A percentile compares a stretch with the other conserved stretches of the same genome.
Evolutionary conservation across 148 eudicot genomes (phyloP).

Genomic region (Arbutus unedo): DNA sequence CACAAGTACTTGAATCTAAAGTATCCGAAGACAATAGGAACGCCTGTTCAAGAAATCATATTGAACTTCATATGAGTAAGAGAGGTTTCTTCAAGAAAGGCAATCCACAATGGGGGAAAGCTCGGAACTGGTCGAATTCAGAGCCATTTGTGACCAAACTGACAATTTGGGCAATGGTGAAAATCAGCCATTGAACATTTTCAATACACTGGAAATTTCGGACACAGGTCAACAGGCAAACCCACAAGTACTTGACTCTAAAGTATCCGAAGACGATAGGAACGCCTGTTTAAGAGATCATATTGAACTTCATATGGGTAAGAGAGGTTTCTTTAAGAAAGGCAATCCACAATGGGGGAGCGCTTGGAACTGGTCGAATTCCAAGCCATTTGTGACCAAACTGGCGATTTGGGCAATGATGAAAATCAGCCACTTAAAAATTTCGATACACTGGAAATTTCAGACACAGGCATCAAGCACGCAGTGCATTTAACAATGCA

Average conservation of each 20-base stretch:
- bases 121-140: too few relatives aligned
- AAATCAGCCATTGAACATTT: neutral
- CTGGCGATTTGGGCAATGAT: too few relatives aligned
- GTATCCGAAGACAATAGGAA: neutral
- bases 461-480: neutral
- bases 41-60: neutral
- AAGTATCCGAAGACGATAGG: neutral
- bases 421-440: too few relatives aligned
- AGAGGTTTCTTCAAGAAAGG: neutral
- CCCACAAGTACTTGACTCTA: neutral
- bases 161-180: neutral
- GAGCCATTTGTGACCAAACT: neutral
- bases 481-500: neutral
- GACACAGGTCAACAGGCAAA: too few relatives aligned
- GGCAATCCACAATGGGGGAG: too few relatives aligned
- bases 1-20: neutral
- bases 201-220: too few relatives aligned
- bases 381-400: too few relatives aligned
- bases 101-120: too few relatives aligned
- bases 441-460: too few relatives aligned
- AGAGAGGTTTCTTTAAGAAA: neutral
- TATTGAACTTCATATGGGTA: neutral
- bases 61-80: neutral
- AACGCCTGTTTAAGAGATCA: neutral
- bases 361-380: too few relatives aligned